These are phyloP conservation scores for Tolypocladium tundrense DNA, from an alignment of 2,329 filamentous ascomycete species.

Conservation along the genomic window DNA sequence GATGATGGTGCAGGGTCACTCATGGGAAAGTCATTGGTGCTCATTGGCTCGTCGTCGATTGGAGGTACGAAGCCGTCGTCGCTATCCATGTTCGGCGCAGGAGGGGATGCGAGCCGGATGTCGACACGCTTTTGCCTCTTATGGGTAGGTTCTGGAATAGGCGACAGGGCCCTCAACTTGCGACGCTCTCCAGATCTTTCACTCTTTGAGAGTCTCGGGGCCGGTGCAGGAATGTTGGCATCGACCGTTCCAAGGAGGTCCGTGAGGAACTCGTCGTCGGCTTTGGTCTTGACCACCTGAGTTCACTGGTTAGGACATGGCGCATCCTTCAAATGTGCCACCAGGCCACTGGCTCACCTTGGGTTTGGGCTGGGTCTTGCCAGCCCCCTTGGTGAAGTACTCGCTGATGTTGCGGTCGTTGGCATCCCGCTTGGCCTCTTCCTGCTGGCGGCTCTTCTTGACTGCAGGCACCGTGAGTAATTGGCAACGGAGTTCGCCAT, in stretches of 20 bases:
- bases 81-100: constrained; percentile 35
- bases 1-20: constrained; percentile 82
- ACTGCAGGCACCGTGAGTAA: constrained; percentile 32
- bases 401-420: constrained; percentile 88
- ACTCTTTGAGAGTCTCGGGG: constrained; percentile 48
- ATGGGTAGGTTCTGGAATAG: constrained; percentile 44
- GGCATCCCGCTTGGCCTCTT: constrained; percentile 73
- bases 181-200: constrained; percentile 67
- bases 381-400: constrained; percentile 76
- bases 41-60: constrained; percentile 51
- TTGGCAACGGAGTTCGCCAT: background rate
- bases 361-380: constrained; percentile 58
- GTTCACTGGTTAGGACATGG: constrained; percentile 1
- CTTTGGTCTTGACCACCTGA: constrained; percentile 68
- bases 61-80: constrained; percentile 46
- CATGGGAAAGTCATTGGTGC: constrained; percentile 52
- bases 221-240: constrained; percentile 49
- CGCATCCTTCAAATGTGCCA: background rate
- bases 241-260: constrained; percentile 83
- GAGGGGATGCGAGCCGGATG: constrained; percentile 34
- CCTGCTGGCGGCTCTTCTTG: constrained; percentile 82
- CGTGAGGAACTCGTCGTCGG: constrained; percentile 79
- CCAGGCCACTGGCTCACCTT: constrained; percentile 46
- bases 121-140: constrained; percentile 49
- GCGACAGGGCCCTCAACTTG: constrained; percentile 72